phyloP scores from a whole-genome alignment of 2,329 filamentous ascomycete genomes.

The Pestalotiopsis sp. region DNA sequence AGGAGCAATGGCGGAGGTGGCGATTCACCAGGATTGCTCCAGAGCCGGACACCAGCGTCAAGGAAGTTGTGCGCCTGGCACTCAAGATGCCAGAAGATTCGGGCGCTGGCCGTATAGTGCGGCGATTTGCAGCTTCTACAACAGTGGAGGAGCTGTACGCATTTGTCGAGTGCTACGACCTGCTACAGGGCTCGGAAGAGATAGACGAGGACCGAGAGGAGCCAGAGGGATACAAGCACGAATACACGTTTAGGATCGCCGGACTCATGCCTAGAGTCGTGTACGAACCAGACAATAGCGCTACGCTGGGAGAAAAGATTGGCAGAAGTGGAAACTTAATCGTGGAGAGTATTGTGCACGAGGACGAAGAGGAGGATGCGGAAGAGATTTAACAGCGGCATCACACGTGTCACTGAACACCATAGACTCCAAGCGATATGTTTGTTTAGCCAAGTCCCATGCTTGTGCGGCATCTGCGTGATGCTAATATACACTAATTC shows the following conservation, averaged over 20 bases:
- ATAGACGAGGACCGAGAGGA: conserved; percentile 28
- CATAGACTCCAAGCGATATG: neutral
- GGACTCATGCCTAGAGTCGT: conserved; percentile 83
- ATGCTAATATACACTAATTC: neutral
- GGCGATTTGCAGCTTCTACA: conserved; percentile 70
- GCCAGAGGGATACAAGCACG: conserved; percentile 73
- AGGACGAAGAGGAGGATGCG: conserved; percentile 35
- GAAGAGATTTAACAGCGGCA: conserved; percentile 15
- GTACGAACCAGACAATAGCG: conserved; percentile 67
- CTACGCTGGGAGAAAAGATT: conserved; percentile 70
- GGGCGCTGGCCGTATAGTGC: conserved; percentile 72
- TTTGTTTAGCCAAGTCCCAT: neutral
- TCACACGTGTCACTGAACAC: neutral
- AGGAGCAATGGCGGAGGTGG: conserved; percentile 78
- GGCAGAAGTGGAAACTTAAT: conserved; percentile 85
- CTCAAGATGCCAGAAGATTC: conserved; percentile 60
- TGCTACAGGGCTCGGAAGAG: conserved; percentile 45
- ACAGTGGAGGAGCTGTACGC: conserved; percentile 89
- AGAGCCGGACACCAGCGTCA: conserved; percentile 65
- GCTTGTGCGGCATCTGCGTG: neutral
- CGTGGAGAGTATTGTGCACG: conserved; percentile 67
- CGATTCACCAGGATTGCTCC: conserved; percentile 64
- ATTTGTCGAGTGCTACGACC: conserved; percentile 87
- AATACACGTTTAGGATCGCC: conserved; percentile 83
- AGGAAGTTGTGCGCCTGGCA: conserved; percentile 71